These are phyloP conservation scores for Schizosaccharomyces versatilis DNA, from an alignment of 1,139 yeast species.

Conservation along the genomic window DNA sequence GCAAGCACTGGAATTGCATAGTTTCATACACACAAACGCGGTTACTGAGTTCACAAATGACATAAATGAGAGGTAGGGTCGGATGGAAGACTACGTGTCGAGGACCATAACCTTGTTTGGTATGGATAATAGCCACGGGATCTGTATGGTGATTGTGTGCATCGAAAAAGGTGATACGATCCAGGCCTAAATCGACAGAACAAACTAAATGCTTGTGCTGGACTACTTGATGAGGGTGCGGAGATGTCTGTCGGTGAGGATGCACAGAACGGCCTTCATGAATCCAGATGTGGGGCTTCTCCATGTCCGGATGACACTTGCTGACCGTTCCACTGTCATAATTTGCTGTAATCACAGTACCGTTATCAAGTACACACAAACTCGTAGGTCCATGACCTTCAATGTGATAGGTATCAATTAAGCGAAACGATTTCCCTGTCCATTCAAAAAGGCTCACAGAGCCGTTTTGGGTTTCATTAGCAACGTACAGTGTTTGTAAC, in stretches of 20 bases:
- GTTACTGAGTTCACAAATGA: background rate
- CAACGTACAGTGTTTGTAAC: background rate
- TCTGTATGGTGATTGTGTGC: background rate
- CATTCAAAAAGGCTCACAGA: background rate
- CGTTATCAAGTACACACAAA: background rate
- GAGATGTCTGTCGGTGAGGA: background rate
- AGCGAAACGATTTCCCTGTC: background rate
- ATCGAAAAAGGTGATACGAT: background rate
- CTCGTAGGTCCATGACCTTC: slow-evolving; percentile 1
- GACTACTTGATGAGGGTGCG: background rate
- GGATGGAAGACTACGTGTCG: background rate
- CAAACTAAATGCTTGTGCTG: background rate
- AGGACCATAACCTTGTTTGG: background rate
- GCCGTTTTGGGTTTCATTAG: background rate
- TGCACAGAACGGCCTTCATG: background rate
- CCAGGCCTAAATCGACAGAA: background rate
- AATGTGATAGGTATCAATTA: background rate
- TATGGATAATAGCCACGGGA: background rate
- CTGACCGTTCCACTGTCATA: background rate
- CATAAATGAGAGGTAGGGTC: background rate
- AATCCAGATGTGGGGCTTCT: background rate
- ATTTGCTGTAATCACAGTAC: background rate
- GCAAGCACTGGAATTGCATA: background rate
- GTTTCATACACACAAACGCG: background rate
- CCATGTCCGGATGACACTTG: background rate